Base-by-base conservation (phyloP, 768 basidiomycete genomes). In the Termitomyces sp. region DNA sequence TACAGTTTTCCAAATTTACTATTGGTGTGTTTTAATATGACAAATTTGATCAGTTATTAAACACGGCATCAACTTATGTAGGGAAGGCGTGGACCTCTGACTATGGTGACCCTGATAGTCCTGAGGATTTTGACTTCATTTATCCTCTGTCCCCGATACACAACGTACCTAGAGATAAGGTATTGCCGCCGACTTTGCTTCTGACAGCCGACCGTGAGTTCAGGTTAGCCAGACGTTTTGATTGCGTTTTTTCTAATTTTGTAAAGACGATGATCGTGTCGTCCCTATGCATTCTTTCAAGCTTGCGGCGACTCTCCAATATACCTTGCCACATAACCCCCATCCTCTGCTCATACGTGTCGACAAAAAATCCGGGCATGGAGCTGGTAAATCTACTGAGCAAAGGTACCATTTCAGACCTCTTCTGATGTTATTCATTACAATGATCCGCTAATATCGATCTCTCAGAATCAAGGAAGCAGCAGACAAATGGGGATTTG, bases 261-360 rank as follows among this genome's bases (percentile, higher is more conserved):
- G 11, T 52, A 8, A 33, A 90, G 89, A 90, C 60, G 91, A 92
- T 62, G 89, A 91, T 63, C 85, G 91, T 35, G 91, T 93, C n/a
- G 89, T 92, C 5, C 89, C 89, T 1, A 73, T 90, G 66, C 91
- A 92, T 70, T 89, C 89, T 9, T 91, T 89, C 80, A 94, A 94
- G 70, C 77, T 83, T 50, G 84, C 86, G 0, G 91, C 91, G 15
- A 83, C 83, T n/a, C 73, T 92, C 38, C 91, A 94, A 66, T 71
- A 92, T 65, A 72, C 69, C 1, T 70, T 82, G 1, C 77, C 87
- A 1, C 63, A 83, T 46, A 93, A 91, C 67, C 80, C 82, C 0
- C 71, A 90, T 63, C 91, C 91, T 5, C 73, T 93, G 12, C 74
- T 94, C 19, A 73, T 92, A 48, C 81, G 89, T 21, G 83, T 93